phyloP scores from a whole-genome alignment of 768 basidiomycete genomes.

The Boletales sp. region DNA sequence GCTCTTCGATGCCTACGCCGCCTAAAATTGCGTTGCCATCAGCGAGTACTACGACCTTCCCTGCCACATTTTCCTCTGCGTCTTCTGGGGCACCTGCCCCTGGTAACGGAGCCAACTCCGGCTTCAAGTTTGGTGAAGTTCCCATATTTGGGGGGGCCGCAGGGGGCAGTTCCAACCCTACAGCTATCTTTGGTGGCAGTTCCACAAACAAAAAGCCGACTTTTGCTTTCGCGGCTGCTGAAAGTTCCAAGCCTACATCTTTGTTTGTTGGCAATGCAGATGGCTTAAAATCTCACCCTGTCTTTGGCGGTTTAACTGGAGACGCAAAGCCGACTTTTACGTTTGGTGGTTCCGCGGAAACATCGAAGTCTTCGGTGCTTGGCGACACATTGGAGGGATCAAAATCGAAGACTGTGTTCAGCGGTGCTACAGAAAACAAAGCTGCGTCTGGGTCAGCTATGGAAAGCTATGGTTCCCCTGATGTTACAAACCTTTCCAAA shows the following conservation, averaged over 20 bases:
- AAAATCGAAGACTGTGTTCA: constrained; percentile 3
- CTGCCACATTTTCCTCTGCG: constrained; percentile 11
- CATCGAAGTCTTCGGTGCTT: constrained; percentile 2
- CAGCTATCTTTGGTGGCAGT: constrained; percentile 4
- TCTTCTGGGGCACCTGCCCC: constrained; percentile 15
- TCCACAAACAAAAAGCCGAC: constrained; percentile 11
- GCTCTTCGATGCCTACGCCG: constrained; percentile 19
- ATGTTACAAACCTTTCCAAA: constrained; percentile 2
- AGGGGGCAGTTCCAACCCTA: neutral
- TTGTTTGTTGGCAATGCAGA: constrained; percentile 5
- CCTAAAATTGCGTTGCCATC: constrained; percentile 15
- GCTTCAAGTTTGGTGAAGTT: constrained; percentile 15
- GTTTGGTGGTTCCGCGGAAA: constrained; percentile 9
- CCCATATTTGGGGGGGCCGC: constrained; percentile 15
- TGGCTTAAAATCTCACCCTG: neutral
- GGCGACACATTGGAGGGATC: constrained; percentile 1
- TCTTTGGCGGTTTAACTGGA: constrained; percentile 5
- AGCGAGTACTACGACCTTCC: constrained; percentile 14
- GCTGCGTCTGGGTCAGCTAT: neutral
- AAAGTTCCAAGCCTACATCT: constrained; percentile 13
- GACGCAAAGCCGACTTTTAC: constrained; percentile 5
- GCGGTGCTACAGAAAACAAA: neutral
- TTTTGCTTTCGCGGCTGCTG: constrained; percentile 12
- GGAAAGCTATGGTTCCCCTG: neutral
- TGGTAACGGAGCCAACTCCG: constrained; percentile 8